A percentile compares a stretch with the other conserved stretches of the same genome.
Evolutionary conservation across 306 rosid species (phyloP).

Genomic region (Parietaria judaica): DNA sequence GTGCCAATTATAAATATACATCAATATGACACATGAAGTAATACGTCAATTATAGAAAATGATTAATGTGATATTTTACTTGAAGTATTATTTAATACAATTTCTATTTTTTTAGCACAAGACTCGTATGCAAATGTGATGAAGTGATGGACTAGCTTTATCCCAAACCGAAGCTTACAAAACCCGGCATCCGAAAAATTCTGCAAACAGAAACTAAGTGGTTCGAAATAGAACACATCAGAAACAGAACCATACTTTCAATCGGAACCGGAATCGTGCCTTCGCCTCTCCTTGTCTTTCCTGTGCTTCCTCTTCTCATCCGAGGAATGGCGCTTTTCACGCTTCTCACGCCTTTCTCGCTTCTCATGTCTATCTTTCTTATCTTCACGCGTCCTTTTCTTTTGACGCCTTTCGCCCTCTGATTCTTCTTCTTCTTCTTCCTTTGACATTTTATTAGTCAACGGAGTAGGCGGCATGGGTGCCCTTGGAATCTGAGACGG

Average conservation of each 20-base stretch:
- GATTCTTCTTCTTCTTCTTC: conserved; percentile 34
- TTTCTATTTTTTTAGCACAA: background rate
- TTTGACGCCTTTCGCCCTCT: conserved; percentile 56
- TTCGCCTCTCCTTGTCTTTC: conserved; percentile 61
- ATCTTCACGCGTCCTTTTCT: conserved; percentile 67
- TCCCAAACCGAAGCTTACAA: background rate
- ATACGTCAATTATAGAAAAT: no score
- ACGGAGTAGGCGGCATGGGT: no score
- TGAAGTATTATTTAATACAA: no score
- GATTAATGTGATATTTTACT: no score
- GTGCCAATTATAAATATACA: no score
- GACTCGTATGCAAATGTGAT: background rate
- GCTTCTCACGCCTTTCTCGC: conserved; percentile 18
- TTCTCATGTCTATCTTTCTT: conserved; percentile 45
- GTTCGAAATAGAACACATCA: background rate
- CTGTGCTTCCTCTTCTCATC: conserved; percentile 58
- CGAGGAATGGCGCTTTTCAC: conserved; percentile 28
- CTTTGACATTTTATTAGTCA: no score
- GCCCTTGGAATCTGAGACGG: no score
- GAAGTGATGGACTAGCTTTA: no score
- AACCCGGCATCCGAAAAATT: background rate
- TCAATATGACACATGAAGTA: no score
- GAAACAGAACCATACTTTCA: conserved; percentile 21
- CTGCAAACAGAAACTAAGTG: background rate
- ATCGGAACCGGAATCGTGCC: conserved; percentile 67